Evolutionary conservation across 2,329 filamentous ascomycete species (phyloP).

Genomic region (Ascochyta fabae): DNA sequence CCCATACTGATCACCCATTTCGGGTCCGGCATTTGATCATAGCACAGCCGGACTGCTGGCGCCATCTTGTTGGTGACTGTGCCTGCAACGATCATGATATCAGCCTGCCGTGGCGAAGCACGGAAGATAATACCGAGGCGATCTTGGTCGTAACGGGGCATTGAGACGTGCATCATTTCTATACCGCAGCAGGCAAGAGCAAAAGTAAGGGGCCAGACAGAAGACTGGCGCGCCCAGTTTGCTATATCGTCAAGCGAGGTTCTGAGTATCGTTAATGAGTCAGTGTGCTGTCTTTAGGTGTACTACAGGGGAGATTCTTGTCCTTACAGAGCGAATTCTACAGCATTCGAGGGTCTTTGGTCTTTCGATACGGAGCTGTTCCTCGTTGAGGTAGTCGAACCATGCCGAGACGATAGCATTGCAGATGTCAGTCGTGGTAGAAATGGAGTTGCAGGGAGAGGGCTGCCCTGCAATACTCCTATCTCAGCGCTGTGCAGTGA

Average conservation of each 20-base stretch:
- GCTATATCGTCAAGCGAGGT: constrained; percentile 41
- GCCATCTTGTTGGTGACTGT: constrained; percentile 98
- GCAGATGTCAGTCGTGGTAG: too few relatives aligned
- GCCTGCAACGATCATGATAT: constrained; percentile 94
- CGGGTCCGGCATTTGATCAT: constrained; percentile 95
- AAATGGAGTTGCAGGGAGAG: too few relatives aligned
- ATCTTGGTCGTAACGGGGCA: constrained; percentile 91
- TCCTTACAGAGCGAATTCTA: too few relatives aligned
- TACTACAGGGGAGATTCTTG: too few relatives aligned
- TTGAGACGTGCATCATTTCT: constrained; percentile 94
- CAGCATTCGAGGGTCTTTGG: too few relatives aligned
- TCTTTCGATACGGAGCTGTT: too few relatives aligned
- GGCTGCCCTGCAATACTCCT: too few relatives aligned
- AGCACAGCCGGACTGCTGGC: constrained; percentile 84
- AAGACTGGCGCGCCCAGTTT: constrained; percentile 87
- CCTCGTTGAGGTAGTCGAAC: too few relatives aligned
- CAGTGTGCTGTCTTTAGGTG: too few relatives aligned
- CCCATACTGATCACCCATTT: constrained; percentile 88
- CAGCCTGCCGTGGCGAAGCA: constrained; percentile 85
- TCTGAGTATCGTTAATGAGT: too few relatives aligned
- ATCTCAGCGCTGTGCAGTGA: too few relatives aligned
- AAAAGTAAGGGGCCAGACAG: constrained; percentile 92
- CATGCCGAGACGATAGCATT: too few relatives aligned
- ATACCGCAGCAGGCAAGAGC: constrained; percentile 88
- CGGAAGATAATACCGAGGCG: constrained; percentile 91